These are phyloP conservation scores for Rhododendron kiyosumense DNA, from an alignment of 148 eudicot genomes.

Conservation along the genomic window DNA sequence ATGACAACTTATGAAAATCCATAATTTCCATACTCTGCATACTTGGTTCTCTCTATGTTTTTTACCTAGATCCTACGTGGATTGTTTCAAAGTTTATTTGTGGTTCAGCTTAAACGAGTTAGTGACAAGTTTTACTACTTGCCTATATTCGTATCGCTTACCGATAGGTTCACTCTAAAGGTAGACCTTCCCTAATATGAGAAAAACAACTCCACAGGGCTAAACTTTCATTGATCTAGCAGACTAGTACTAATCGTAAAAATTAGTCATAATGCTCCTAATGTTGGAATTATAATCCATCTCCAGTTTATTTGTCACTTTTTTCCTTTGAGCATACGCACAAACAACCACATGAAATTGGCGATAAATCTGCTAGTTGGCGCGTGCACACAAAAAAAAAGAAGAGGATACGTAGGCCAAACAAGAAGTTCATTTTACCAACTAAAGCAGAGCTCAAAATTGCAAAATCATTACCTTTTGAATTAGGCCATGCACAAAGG, in stretches of 20 bases:
- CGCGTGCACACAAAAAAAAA: no score
- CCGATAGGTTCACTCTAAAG: background rate
- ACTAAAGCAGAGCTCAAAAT: background rate
- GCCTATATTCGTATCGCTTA: background rate
- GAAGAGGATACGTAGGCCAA: background rate
- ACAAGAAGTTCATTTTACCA: background rate
- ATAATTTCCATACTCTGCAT: no score
- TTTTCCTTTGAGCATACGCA: background rate
- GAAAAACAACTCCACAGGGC: background rate
- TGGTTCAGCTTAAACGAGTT: no score
- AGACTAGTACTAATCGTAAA: background rate
- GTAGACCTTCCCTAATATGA: background rate
- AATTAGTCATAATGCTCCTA: background rate
- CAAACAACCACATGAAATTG: background rate
- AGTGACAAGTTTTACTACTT: background rate
- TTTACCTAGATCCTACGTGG: no score
- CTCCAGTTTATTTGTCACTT: background rate
- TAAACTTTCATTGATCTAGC: background rate
- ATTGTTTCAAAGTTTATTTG: no score
- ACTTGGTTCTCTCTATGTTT: no score
- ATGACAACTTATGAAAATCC: no score
- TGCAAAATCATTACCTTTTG: constrained; percentile 1
- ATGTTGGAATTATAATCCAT: background rate
- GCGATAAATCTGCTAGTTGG: background rate
- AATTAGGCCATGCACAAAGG: background rate